phyloP scores from a whole-genome alignment of 805 yeast species.

The Komagataella kurtzmanii region DNA sequence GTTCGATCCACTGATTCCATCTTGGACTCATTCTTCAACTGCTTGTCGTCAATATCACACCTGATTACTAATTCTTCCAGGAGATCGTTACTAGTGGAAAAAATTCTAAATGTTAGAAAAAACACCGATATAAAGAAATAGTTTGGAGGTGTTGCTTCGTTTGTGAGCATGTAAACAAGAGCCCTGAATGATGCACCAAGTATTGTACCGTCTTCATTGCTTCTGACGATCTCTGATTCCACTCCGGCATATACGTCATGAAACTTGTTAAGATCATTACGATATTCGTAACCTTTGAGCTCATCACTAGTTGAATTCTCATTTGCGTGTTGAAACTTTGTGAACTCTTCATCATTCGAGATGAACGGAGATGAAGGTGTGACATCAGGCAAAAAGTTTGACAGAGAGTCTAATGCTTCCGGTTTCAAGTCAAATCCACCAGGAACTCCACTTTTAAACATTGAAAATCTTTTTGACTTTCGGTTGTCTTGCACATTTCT shows the following conservation, averaged over 20 bases:
- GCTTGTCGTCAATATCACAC: conserved; percentile 36
- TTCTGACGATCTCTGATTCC: not conserved
- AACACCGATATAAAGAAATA: conserved; percentile 61
- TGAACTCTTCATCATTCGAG: conserved; percentile 10
- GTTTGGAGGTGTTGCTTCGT: conserved; percentile 50
- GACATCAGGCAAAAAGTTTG: conserved; percentile 13
- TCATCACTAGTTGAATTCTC: not conserved
- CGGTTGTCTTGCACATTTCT: conserved; percentile 8
- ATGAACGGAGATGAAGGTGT: conserved; percentile 14
- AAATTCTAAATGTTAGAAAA: conserved; percentile 63
- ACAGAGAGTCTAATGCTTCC: conserved; percentile 31
- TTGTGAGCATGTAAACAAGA: conserved; percentile 49
- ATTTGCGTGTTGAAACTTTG: conserved; percentile 5
- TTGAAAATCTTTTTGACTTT: conserved; percentile 30
- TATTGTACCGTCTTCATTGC: conserved; percentile 15
- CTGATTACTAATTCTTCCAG: conserved; percentile 55
- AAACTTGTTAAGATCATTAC: not conserved
- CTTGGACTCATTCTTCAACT: conserved; percentile 14
- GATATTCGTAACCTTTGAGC: not conserved
- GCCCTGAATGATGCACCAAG: conserved; percentile 66
- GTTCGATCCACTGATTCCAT: conserved; percentile 9
- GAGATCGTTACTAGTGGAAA: conserved; percentile 52
- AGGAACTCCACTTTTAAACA: conserved; percentile 35
- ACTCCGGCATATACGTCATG: not conserved
- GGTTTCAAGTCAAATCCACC: conserved; percentile 32